These are phyloP conservation scores for Nemania serpens DNA, from an alignment of 2,329 filamentous ascomycete genomes.

Conservation along the genomic window DNA sequence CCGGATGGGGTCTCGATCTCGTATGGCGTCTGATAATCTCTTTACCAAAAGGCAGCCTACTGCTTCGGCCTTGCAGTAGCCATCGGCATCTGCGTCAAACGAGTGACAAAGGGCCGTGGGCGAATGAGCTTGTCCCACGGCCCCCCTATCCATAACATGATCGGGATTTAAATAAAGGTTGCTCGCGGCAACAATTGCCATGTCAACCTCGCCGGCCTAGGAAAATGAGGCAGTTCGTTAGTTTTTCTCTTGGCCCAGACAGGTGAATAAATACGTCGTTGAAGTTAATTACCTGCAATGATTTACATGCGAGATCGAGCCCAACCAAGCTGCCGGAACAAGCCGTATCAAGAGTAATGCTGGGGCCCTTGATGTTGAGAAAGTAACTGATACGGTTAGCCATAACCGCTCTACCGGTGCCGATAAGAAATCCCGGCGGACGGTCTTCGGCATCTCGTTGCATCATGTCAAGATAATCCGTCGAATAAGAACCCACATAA, in stretches of 20 bases:
- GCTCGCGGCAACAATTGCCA: slow-evolving; percentile 37
- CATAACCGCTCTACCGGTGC: slow-evolving; percentile 29
- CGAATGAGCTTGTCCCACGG: slow-evolving; percentile 5
- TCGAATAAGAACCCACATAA: no score
- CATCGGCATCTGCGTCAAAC: slow-evolving; percentile 49
- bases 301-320: slow-evolving; percentile 11
- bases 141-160: slow-evolving; percentile 26
- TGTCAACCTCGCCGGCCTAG: slow-evolving; percentile 30
- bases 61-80: slow-evolving; percentile 54
- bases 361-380: slow-evolving; percentile 40
- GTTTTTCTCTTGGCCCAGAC: no score
- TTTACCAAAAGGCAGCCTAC: slow-evolving; percentile 49
- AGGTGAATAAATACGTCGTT: no score
- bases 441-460: no score
- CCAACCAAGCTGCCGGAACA: slow-evolving; percentile 18
- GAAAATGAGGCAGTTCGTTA: no score
- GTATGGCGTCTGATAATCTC: slow-evolving; percentile 47
- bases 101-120: slow-evolving; percentile 34
- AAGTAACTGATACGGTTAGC: slow-evolving; percentile 43
- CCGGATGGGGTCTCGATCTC: slow-evolving; percentile 47
- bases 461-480: no score
- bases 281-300: no score
- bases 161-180: slow-evolving; percentile 43
- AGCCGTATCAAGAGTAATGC: slow-evolving; percentile 23
- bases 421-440: no score